Percentiles rank a stretch among this genome's conserved stretches.
Conservation (phyloP, 202 grass and related monocot species). For the Miscanthus sacchariflorus region DNA sequence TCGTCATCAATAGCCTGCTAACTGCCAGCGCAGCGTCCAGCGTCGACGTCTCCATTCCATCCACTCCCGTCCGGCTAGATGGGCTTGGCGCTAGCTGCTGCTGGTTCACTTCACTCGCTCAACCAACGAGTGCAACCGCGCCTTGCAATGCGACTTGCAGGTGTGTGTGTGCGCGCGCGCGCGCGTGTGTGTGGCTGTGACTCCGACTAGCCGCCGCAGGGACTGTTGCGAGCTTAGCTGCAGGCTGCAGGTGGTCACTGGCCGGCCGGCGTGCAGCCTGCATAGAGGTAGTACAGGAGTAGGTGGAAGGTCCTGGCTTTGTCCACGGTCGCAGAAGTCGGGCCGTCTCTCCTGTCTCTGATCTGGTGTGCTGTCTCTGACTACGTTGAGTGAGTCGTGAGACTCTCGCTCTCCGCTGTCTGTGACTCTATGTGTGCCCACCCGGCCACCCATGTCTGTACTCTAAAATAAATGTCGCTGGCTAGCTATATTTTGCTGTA, state of each 20-base stretch:
- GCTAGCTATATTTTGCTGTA: neutral
- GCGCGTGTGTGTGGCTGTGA: neutral
- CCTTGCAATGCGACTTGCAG: conserved; percentile 29
- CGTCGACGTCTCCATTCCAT: conserved; percentile 6
- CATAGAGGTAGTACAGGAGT: neutral
- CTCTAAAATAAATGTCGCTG: neutral
- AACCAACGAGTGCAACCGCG: neutral
- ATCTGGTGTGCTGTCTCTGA: neutral
- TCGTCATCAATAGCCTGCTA: conserved; percentile 19
- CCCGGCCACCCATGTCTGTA: no score
- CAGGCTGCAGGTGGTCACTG: neutral
- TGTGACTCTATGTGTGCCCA: neutral
- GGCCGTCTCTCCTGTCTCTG: conserved; percentile 11
- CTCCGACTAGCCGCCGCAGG: neutral
- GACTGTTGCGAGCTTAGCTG: no score
- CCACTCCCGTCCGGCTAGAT: neutral
- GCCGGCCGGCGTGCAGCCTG: no score
- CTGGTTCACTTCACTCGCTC: neutral
- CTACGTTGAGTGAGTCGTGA: no score
- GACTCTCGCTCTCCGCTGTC: neutral
- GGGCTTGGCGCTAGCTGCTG: neutral
- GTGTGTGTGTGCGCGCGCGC: no score
- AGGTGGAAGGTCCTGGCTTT: neutral
- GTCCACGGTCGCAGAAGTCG: conserved; percentile 50
- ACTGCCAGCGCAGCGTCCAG: neutral